Evolutionary conservation across 75 land plant genomes (phyloP), one percentile per base, ranked within the genome.

Genomic region (Cunninghamia lanceolata): DNA sequence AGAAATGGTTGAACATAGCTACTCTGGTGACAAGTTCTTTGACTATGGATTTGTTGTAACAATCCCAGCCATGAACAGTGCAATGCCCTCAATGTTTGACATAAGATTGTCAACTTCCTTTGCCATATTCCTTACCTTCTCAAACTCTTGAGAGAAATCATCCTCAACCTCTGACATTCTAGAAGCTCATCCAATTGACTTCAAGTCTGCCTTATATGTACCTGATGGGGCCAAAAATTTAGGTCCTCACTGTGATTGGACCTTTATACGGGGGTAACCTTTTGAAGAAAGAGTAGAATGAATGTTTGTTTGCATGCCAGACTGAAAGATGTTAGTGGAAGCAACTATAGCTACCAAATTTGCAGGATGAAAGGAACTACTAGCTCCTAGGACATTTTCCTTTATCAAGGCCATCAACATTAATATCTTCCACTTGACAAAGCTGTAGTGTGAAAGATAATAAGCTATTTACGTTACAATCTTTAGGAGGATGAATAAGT

Each of bases 1-100:
- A 71, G 75, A 71, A 71, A 71, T 71, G 75, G 75, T 87, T 89
- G 89, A 90, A 59, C 94, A 97, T 82, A 96, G 86, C 84, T 96
- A 92, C 80, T 88, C 87, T 38, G 98, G 93, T 39, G 98, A 86
- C 88, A 96, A 59, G 15, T 80, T 88, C 96, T 89, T 89, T 8
- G 99, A 85, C 84, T 94, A 91, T 40, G 99, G 95, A 86, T 93
- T 91, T 21, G 93, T 86, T 68, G 94, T 17, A 50, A 96, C 89
- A 87, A 95, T 95, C 87, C 87, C 93, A 59, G 99, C 99, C 40
- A 96, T 89, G 77, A 95, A 95, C 47, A 92, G 89, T n/a, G 97
- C 93, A 87, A 96, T 74, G 19, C 89, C 90, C 52, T 89, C 90
- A 38, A 89, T 87, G 35, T 68, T 88, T 10, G 86, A 84, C 89